phyloP scores from a whole-genome alignment of 2,329 filamentous ascomycete species.

The Colletotrichum sp. region DNA sequence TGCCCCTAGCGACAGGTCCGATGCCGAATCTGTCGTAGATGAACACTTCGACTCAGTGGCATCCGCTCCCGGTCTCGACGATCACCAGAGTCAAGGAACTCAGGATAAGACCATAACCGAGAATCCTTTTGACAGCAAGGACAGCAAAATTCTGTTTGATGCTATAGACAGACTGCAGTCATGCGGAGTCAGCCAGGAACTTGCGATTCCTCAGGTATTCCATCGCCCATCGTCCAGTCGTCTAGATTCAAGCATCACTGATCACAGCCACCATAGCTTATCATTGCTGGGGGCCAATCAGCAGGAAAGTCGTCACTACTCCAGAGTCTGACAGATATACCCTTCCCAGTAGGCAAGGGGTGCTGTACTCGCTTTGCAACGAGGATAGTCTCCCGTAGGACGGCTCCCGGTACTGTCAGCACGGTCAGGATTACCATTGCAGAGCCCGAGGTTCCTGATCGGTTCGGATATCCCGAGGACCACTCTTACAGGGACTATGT shows the following conservation, averaged over 20 bases:
- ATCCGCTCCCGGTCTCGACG: background rate
- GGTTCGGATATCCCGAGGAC: conserved; percentile 23
- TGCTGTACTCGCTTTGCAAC: conserved; percentile 43
- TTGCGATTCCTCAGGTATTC: conserved; percentile 39
- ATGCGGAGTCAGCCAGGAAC: conserved; percentile 29
- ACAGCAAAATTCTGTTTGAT: conserved; percentile 38
- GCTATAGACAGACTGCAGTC: conserved; percentile 40
- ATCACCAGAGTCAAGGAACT: background rate
- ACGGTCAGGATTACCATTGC: conserved; percentile 35
- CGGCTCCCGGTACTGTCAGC: conserved; percentile 29
- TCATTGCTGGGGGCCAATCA: conserved; percentile 41
- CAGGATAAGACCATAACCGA: conserved; percentile 8
- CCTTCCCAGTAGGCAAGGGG: conserved; percentile 34
- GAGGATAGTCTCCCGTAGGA: conserved; percentile 39
- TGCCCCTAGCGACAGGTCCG: background rate
- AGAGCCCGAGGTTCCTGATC: conserved; percentile 25
- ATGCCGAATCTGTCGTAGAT: background rate
- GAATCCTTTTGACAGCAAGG: conserved; percentile 38
- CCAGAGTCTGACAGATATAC: conserved; percentile 40
- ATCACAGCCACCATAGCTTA: conserved; percentile 27
- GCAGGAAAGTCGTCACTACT: conserved; percentile 42
- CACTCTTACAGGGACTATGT: conserved; percentile 26
- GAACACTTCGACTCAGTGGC: background rate
- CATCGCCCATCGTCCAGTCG: background rate
- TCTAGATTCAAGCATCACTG: background rate